phyloP scores from a whole-genome alignment of 257 asterid species.

The Eustoma russellianum region DNA sequence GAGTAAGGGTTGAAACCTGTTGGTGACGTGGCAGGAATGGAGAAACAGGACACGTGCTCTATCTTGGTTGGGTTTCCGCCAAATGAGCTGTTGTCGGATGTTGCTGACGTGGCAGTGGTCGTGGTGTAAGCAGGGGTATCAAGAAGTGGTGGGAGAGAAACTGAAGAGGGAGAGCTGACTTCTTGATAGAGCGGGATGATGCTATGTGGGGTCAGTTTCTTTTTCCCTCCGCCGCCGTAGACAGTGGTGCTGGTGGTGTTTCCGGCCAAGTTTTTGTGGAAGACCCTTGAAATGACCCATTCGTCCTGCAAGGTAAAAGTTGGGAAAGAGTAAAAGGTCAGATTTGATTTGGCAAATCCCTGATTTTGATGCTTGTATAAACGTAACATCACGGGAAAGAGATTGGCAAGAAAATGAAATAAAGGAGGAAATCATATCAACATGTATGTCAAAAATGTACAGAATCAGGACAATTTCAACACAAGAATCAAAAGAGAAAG shows the following conservation, averaged over 20 bases:
- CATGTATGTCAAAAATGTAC: conserved; percentile 3
- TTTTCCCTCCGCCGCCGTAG: conserved; percentile 35
- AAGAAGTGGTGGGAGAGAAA: conserved; percentile 68
- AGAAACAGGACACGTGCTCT: conserved; percentile 99
- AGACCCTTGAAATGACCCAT: conserved; percentile 93
- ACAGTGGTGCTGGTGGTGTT: conserved; percentile 4
- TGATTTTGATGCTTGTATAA: background rate
- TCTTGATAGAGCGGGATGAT: conserved; percentile 24
- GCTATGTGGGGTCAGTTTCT: conserved; percentile 15
- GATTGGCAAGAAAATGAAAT: conserved; percentile 10
- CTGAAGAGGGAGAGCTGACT: conserved; percentile 63
- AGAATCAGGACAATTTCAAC: conserved; percentile 5
- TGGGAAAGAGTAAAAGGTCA: background rate
- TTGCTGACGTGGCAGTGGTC: conserved; percentile 27
- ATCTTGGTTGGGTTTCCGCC: conserved; percentile 26
- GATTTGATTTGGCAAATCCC: background rate
- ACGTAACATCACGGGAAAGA: conserved; percentile 14
- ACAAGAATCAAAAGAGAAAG: conserved; percentile 7
- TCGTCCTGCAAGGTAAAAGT: conserved; percentile 71
- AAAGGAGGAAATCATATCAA: conserved; percentile 4
- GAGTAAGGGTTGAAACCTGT: conserved; percentile 30
- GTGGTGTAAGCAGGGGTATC: conserved; percentile 32
- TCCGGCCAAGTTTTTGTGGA: conserved; percentile 47
- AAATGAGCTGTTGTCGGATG: conserved; percentile 35
- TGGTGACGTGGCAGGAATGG: conserved; percentile 38